Evolutionary conservation across 331 rosid species (phyloP).

Genomic region (Phaseolus coccineus): DNA sequence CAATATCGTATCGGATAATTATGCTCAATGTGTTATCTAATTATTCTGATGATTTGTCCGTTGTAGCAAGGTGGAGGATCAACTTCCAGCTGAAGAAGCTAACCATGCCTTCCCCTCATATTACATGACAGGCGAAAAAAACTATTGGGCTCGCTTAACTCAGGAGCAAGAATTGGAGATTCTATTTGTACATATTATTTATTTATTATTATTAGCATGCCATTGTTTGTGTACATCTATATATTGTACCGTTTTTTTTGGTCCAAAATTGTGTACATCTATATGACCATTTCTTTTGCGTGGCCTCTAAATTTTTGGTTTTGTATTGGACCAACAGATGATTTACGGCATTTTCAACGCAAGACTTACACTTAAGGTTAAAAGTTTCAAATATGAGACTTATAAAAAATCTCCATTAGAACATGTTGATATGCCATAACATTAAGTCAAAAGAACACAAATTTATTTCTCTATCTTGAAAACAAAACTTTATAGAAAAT

Average conservation of each 20-base stretch:
- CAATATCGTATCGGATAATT: conserved; percentile 32
- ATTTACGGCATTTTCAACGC: too few relatives aligned
- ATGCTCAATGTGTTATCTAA: conserved; percentile 35
- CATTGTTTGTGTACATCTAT: conserved; percentile 36
- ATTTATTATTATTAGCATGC: conserved; percentile 32
- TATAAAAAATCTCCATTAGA: too few relatives aligned
- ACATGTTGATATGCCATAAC: too few relatives aligned
- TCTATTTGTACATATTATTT: conserved; percentile 48
- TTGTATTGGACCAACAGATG: background rate
- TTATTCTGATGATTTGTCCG: conserved; percentile 41
- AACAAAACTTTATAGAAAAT: too few relatives aligned
- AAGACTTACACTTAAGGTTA: too few relatives aligned
- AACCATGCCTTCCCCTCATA: conserved; percentile 16
- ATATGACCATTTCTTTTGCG: background rate
- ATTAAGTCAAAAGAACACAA: too few relatives aligned
- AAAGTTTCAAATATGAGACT: too few relatives aligned
- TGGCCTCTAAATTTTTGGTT: conserved; percentile 10
- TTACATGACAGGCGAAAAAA: conserved; percentile 39
- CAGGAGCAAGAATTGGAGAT: conserved; percentile 22
- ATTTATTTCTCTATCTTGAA: too few relatives aligned
- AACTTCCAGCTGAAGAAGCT: conserved; percentile 34
- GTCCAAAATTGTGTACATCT: background rate
- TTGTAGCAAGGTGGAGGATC: conserved; percentile 35
- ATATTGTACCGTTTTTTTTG: background rate
- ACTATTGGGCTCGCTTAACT: conserved; percentile 15